A percentile compares a stretch with the other conserved stretches of the same genome.
Conservation (phyloP, 176 grass and related monocot genomes). For the Otatea glauca region DNA sequence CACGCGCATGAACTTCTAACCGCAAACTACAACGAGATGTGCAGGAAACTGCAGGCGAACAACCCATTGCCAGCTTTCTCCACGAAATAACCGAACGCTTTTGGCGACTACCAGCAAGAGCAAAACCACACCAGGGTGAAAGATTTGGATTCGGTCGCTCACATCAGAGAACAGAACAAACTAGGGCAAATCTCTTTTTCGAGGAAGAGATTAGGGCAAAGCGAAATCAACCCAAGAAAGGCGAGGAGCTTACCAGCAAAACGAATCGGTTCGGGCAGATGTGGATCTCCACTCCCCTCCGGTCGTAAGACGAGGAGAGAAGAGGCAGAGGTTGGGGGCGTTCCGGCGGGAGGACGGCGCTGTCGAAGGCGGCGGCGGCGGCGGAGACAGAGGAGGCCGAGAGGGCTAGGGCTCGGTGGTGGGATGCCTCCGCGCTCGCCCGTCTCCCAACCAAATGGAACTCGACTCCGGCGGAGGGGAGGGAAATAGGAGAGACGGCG, state of each 20-base stretch:
- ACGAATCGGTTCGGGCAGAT: neutral
- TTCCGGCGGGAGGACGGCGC: neutral
- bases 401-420: neutral
- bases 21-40: neutral
- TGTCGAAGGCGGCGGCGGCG: neutral
- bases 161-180: neutral
- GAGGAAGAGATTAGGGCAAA: neutral
- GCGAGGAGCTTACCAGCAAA: conserved; percentile 4
- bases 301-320: neutral
- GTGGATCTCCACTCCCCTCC: neutral
- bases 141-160: neutral
- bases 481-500: neutral
- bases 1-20: neutral
- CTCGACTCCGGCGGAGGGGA: conserved; percentile 1
- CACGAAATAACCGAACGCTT: neutral
- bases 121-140: neutral
- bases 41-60: neutral
- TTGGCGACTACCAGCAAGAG: neutral
- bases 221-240: neutral
- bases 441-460: conserved; percentile 34
- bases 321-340: neutral
- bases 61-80: neutral
- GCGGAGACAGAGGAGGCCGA: neutral
- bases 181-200: neutral
- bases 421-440: conserved; percentile 21